phyloP scores from a whole-genome alignment of 139 green algal genomes.

The Chlamydomonas schloesseri region DNA sequence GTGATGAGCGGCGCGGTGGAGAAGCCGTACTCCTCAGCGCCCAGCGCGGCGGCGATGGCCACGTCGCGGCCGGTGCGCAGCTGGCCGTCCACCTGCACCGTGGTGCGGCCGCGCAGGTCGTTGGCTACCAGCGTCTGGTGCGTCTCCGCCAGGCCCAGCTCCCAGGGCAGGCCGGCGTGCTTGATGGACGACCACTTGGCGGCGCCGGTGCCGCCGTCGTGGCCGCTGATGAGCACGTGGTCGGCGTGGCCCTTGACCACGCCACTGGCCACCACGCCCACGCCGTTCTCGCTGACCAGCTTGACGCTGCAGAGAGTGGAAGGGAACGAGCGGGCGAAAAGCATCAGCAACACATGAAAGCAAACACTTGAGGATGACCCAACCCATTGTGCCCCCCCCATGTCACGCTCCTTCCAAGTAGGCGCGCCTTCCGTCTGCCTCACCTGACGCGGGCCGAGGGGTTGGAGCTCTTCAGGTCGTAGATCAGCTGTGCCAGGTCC shows the following conservation, averaged over 20 bases:
- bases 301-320: slow-evolving; percentile 87
- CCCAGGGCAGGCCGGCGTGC: slow-evolving; percentile 90
- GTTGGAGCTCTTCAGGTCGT: slow-evolving; percentile 93
- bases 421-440: not conserved
- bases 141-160: slow-evolving; percentile 94
- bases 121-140: slow-evolving; percentile 98
- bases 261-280: slow-evolving; percentile 89
- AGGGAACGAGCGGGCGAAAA: too few relatives aligned
- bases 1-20: slow-evolving; percentile 96
- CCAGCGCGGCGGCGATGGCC: slow-evolving; percentile 87
- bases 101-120: slow-evolving; percentile 90
- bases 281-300: slow-evolving; percentile 95
- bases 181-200: slow-evolving; percentile 90
- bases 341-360: too few relatives aligned
- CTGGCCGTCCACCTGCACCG: slow-evolving; percentile 92
- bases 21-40: slow-evolving; percentile 98
- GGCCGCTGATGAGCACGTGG: slow-evolving; percentile 95
- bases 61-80: slow-evolving; percentile 95
- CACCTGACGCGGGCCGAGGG: slow-evolving; percentile 62
- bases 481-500: slow-evolving; percentile 99
- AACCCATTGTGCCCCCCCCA: too few relatives aligned
- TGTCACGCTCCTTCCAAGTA: too few relatives aligned
- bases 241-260: slow-evolving; percentile 98
- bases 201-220: slow-evolving; percentile 94
- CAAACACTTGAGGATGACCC: not conserved